Base-by-base conservation (phyloP, 1,284 basidiomycete genomes). In the Sanghuangporus sanghuang region DNA sequence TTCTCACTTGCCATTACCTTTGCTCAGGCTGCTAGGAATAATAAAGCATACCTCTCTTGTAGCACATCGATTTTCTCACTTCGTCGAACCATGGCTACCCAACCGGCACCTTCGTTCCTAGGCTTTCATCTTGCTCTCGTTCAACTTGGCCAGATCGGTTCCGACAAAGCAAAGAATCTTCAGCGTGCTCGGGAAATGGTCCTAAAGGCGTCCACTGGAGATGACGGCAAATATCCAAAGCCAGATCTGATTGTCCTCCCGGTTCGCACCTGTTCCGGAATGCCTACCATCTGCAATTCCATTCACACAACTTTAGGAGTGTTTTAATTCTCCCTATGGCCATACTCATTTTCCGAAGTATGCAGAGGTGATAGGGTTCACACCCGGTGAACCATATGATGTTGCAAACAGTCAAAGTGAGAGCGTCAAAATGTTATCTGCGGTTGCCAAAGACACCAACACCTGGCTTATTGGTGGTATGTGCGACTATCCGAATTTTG, bases 241-340 rank as follows among this genome's bases (percentile, higher is more conserved):
- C 90, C 93, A 38, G 84, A 94, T 70, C 73, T 98, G 16, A 85
- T 98, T 67, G 93, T 97, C 14, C 79, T 99, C 46, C 96, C 97
- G 3, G 95, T 92, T 68, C 65, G 86, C 72, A 46, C 11, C 21
- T 46, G 44, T 16, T 27, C 23, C 21, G 23, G 23, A 32, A 9
- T 42, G 7, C 18, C 16, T 40, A n/a, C 53, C 42, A 0, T 16
- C 40, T 60, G 39, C 16, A 35, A 6, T n/a, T 4, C 40, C 64
- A 54, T n/a, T 64, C 16, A 59, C 49, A n/a, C 39, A 12, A 18
- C 27, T 16, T 60, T 70, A 96, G 87, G 96, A 99, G 83, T 95
- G 95, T 78, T 99, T 99, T 81, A 99, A 99, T 76, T 96, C 93
- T 12, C 95, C 96, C 0, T 99, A 99, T 71, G 96, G 96, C 0